Percentiles rank a stretch among this genome's conserved stretches.
Evolutionary conservation across 2,329 filamentous ascomycete genomes (phyloP).

Genomic region (Apiospora kogelbergensis): DNA sequence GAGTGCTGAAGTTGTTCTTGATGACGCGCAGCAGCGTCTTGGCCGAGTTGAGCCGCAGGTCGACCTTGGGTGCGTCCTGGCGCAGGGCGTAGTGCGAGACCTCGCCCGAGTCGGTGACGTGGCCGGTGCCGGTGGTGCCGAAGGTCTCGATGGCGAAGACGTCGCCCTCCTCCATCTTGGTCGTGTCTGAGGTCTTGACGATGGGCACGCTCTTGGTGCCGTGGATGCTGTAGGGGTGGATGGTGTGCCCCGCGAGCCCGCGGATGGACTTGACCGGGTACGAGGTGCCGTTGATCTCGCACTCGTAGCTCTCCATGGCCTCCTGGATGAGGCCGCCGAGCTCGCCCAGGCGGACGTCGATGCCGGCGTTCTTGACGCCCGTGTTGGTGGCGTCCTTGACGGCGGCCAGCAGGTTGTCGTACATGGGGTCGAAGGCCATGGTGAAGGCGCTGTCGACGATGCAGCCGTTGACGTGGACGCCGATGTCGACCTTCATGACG

Average conservation of each 20-base stretch:
- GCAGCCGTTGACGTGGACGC: conserved; percentile 75
- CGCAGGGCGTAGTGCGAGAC: conserved; percentile 84
- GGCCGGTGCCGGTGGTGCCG: conserved; percentile 87
- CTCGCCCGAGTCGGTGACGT: conserved; percentile 85
- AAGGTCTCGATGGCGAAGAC: conserved; percentile 97
- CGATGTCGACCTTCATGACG: conserved; percentile 82
- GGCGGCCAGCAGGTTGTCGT: conserved; percentile 71
- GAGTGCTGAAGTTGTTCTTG: conserved; percentile 92
- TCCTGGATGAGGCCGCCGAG: conserved; percentile 85
- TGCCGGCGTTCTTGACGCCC: conserved; percentile 85
- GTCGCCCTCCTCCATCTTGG: conserved; percentile 98
- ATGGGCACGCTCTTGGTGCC: conserved; percentile 93
- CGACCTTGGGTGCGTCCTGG: conserved; percentile 70
- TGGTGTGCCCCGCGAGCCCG: conserved; percentile 88
- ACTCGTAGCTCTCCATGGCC: conserved; percentile 90
- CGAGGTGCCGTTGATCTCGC: conserved; percentile 76
- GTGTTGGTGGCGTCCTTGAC: conserved; percentile 81
- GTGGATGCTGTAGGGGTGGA: conserved; percentile 86
- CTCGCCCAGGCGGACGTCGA: conserved; percentile 85
- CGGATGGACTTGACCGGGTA: conserved; percentile 83
- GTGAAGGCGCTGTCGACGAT: conserved; percentile 85
- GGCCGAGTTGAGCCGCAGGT: conserved; percentile 76
- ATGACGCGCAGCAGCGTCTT: conserved; percentile 85
- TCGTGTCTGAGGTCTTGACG: conserved; percentile 82
- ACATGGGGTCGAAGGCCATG: conserved; percentile 71